phyloP scores from a whole-genome alignment of 1,284 basidiomycete species.

The Microstroma glucosiphilum region DNA sequence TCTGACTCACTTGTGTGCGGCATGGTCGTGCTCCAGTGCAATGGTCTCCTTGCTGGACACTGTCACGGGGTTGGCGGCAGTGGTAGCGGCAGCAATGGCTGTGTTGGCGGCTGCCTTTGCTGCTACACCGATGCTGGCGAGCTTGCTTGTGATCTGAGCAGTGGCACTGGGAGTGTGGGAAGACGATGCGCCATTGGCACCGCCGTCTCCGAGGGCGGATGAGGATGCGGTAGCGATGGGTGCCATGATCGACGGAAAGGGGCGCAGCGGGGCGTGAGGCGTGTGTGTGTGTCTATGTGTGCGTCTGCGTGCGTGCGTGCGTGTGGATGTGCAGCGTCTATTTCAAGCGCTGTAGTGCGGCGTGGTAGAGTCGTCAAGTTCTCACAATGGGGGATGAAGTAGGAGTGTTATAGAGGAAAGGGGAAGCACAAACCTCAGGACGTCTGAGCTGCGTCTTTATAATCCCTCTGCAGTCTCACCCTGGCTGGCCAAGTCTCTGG shows the following conservation, averaged over 20 bases:
- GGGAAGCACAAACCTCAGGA: too few relatives aligned
- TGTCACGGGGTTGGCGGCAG: constrained; percentile 16
- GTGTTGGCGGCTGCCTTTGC: background rate
- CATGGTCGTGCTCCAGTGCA: constrained; percentile 71
- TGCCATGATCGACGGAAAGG: too few relatives aligned
- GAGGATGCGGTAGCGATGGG: too few relatives aligned
- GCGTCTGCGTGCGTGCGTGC: background rate
- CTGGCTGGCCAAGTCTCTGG: background rate
- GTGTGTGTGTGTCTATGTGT: background rate
- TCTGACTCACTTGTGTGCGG: constrained; percentile 71
- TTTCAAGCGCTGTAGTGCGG: background rate
- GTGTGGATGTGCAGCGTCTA: background rate
- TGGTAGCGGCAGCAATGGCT: constrained; percentile 1
- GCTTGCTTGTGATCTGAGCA: too few relatives aligned
- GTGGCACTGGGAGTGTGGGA: too few relatives aligned
- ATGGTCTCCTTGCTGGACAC: constrained; percentile 62
- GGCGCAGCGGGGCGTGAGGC: background rate
- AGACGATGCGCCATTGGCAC: too few relatives aligned
- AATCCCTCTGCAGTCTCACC: background rate
- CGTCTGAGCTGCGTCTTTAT: background rate
- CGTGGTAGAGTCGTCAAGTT: background rate
- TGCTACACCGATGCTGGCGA: too few relatives aligned
- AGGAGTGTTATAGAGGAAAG: too few relatives aligned
- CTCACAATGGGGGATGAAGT: too few relatives aligned
- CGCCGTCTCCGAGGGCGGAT: too few relatives aligned